phyloP scores from a whole-genome alignment of 176 grass and related monocot species.

The Bolboschoenus planiculmis region DNA sequence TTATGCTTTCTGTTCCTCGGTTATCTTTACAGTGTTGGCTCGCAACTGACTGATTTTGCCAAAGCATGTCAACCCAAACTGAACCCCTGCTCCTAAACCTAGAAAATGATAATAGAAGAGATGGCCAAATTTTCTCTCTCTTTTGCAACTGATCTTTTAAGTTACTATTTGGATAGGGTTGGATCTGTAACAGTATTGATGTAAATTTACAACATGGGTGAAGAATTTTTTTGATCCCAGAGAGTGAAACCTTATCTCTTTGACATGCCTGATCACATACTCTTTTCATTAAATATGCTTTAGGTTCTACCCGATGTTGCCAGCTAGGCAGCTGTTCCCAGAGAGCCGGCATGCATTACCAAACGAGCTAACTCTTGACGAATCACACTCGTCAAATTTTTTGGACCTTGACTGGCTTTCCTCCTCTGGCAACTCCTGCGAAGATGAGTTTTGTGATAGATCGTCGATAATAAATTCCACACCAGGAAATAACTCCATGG shows the following conservation, averaged over 20 bases:
- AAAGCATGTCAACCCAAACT: neutral
- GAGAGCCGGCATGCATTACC: constrained; percentile 49
- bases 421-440: constrained; percentile 78
- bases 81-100: neutral
- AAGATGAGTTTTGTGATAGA: constrained; percentile 75
- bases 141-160: neutral
- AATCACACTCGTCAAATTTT: constrained; percentile 85
- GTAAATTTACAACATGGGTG: neutral
- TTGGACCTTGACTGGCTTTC: constrained; percentile 83
- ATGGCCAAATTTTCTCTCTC: neutral
- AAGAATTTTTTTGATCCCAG: neutral
- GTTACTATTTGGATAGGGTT: neutral
- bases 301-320: constrained; percentile 35
- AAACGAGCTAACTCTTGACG: constrained; percentile 48
- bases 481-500: constrained; percentile 18
- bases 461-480: constrained; percentile 72
- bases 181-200: neutral
- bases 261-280: neutral
- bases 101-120: neutral
- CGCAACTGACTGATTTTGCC: neutral
- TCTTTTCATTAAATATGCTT: constrained; percentile 9
- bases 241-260: neutral
- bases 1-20: neutral
- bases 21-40: neutral
- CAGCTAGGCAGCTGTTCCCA: constrained; percentile 44